Evolutionary conservation across 257 asterid species (phyloP), one percentile per base, ranked within the genome.

Genomic region (Parsonsia alboflavescens): DNA sequence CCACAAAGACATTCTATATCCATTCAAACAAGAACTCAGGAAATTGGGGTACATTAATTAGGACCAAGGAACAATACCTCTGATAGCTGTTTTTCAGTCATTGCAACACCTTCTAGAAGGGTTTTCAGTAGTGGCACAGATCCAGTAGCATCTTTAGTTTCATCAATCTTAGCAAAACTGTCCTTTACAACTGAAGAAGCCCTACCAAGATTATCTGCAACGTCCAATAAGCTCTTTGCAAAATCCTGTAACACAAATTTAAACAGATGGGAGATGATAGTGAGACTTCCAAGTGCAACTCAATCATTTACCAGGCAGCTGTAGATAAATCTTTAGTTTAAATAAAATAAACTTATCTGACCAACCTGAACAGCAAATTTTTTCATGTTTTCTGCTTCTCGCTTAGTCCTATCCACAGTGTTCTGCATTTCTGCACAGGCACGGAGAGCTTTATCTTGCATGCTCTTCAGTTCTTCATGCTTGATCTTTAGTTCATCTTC

Each of bases 71-170:
- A 19, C 24, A 52, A 73, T 33, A 95, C 99, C 99, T 89, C 99
- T n/a, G 80, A 61, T 36, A 95, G 89, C 84, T 95, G 99, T 73
- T 92, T 92, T 50, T 95, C 99, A 59, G 99, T 95, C 98, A 95
- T 92, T 79, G 93, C 99, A 76, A 95, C 98, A 80, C 99, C 99
- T 82, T 89, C 93, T 19, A 95, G 88, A 72, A 95, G 98, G 52
- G 89, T 85, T 80, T 82, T 95, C 70, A 95, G 89, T 73, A 91
- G 98, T 54, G 86, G 89, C 73, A 85, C 90, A 75, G 97, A 88
- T 77, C 94, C 98, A 70, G 84, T 80, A 46, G 86, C 81, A 76
- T 89, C 96, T 72, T 81, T 76, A 71, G 96, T 80, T 53, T 84
- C 73, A 77, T 95, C 96, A 49, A 92, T 82, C 72, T 92, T 91